These are phyloP conservation scores for Maudiozyma humilis DNA, from an alignment of 1,139 yeast genomes.

Conservation along the genomic window DNA sequence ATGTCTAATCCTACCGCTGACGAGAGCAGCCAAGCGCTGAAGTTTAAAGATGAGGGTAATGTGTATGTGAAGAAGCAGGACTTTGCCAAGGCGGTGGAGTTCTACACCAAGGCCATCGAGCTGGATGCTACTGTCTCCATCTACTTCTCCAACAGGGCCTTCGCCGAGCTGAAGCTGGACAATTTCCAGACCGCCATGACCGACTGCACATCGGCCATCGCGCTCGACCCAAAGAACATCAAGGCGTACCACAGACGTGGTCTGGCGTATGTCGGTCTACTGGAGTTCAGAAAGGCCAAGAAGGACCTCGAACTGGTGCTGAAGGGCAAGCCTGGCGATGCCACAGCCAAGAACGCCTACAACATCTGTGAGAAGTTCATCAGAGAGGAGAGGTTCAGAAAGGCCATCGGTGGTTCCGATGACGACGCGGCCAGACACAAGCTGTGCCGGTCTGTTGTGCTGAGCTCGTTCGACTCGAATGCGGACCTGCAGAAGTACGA, in stretches of 20 bases:
- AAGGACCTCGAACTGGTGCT: conserved; percentile 61
- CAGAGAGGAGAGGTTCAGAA: conserved; percentile 72
- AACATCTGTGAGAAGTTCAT: conserved; percentile 60
- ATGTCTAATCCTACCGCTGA: conserved; percentile 18
- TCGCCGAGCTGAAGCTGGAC: conserved; percentile 78
- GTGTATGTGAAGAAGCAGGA: conserved; percentile 54
- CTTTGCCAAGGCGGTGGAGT: conserved; percentile 57
- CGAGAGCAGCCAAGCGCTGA: conserved; percentile 38
- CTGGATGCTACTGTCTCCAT: conserved; percentile 61
- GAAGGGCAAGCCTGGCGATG: conserved; percentile 58
- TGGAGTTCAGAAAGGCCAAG: conserved; percentile 69
- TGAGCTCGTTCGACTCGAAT: conserved; percentile 39
- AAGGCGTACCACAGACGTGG: conserved; percentile 83
- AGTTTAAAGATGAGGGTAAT: conserved; percentile 67
- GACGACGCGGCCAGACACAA: conserved; percentile 35
- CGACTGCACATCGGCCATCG: conserved; percentile 69
- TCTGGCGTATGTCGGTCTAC: conserved; percentile 66
- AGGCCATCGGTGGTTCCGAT: conserved; percentile 71
- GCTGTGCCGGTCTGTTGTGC: conserved; percentile 39
- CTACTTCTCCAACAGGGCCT: conserved; percentile 81
- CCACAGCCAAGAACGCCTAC: conserved; percentile 54
- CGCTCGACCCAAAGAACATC: conserved; percentile 54
- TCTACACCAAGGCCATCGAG: conserved; percentile 72
- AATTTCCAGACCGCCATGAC: conserved; percentile 75
- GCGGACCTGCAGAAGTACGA: conserved; percentile 40